Conservation (phyloP, 306 rosid species). For the Quercus suber region DNA sequence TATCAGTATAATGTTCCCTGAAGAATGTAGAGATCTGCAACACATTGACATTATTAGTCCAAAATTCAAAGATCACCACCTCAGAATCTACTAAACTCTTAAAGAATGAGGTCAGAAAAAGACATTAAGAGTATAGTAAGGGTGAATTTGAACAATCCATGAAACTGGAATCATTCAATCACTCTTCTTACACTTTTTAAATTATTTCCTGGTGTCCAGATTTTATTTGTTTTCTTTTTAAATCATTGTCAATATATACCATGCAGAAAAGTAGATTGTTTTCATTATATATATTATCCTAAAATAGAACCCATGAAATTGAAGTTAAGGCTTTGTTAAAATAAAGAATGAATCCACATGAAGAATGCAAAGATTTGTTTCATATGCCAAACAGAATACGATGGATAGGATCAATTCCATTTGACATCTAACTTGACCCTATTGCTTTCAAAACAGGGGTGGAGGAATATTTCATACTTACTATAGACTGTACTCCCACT, state of each 20-base stretch:
- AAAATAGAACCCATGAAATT: not conserved
- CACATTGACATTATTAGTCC: slow-evolving; percentile 14
- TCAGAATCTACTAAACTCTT: not conserved
- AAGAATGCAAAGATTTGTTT: not conserved
- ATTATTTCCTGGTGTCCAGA: not conserved
- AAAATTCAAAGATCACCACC: not conserved
- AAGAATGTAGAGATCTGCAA: slow-evolving; percentile 43
- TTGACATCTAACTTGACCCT: not conserved
- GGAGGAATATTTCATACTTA: not conserved
- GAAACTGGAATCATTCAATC: not conserved
- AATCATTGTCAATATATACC: not conserved
- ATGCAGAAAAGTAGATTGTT: not conserved
- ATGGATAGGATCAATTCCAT: not conserved
- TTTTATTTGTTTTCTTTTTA: not conserved
- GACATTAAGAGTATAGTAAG: not conserved
- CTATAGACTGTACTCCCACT: not conserved
- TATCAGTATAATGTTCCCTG: slow-evolving; percentile 30
- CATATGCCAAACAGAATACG: not conserved
- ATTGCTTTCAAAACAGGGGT: not conserved
- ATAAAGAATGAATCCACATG: not conserved
- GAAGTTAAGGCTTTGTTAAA: not conserved
- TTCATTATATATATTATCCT: not conserved
- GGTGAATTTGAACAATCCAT: not conserved
- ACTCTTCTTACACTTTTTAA: not conserved
- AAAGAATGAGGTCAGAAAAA: not conserved